These are phyloP conservation scores for Scedosporium boydii DNA, from an alignment of 2,329 filamentous ascomycete genomes.

Conservation along the genomic window DNA sequence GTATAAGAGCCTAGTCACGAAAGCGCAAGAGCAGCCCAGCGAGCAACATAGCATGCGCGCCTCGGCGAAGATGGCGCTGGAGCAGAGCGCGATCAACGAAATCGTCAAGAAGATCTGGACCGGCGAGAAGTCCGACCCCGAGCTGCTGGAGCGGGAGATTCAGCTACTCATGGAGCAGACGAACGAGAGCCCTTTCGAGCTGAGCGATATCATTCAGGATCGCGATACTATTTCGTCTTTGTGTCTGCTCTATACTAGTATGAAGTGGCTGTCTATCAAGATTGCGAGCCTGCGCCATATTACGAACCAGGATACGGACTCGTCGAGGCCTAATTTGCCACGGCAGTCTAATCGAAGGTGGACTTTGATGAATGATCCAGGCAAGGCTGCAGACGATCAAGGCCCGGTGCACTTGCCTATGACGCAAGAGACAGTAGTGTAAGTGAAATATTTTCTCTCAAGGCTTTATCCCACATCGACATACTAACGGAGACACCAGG, in stretches of 20 bases:
- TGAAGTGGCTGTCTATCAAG: conserved; percentile 92
- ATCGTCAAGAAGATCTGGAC: conserved; percentile 59
- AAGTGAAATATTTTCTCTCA: conserved; percentile 33
- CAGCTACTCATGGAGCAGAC: conserved; percentile 46
- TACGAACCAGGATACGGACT: conserved; percentile 61
- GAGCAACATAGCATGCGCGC: conserved; percentile 50
- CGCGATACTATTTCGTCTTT: conserved; percentile 76
- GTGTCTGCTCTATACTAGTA: conserved; percentile 88
- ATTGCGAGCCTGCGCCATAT: conserved; percentile 75
- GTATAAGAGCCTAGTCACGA: conserved; percentile 77
- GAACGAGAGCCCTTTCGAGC: conserved; percentile 54
- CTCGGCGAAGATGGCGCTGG: conserved; percentile 63
- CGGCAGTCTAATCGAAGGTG: conserved; percentile 63
- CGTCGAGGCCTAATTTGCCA: conserved; percentile 43
- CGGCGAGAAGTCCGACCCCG: conserved; percentile 34
- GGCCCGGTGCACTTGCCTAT: conserved; percentile 75
- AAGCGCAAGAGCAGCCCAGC: conserved; percentile 34
- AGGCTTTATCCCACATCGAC: neutral
- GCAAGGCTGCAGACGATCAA: conserved; percentile 47
- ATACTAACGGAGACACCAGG: conserved; percentile 29
- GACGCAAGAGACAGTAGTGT: conserved; percentile 74
- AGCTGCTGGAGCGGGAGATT: conserved; percentile 55
- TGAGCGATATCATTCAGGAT: conserved; percentile 81
- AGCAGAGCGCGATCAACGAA: conserved; percentile 63
- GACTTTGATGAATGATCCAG: conserved; percentile 66